phyloP scores from a whole-genome alignment of 108 stramenopile genomes.

The Parietichytrium sp. region DNA sequence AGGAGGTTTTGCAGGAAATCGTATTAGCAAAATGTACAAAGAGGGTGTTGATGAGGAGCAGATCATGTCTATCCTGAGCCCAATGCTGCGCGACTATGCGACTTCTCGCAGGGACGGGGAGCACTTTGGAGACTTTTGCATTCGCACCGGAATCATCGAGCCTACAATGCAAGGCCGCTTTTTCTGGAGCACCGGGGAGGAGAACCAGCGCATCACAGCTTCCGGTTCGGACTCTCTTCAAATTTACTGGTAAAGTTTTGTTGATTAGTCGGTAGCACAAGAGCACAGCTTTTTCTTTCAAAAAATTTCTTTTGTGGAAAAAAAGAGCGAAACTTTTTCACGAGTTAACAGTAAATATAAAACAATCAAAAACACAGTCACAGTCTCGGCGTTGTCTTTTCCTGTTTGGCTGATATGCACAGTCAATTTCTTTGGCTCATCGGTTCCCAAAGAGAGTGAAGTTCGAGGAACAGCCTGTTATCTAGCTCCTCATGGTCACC shows the following conservation, averaged over 20 bases:
- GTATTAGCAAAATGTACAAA: slow-evolving; percentile 63
- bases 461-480: too few relatives aligned
- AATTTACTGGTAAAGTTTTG: slow-evolving; percentile 31
- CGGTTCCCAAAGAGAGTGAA: too few relatives aligned
- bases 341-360: too few relatives aligned
- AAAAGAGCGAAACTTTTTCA: too few relatives aligned
- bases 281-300: too few relatives aligned
- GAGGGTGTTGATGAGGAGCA: slow-evolving; percentile 6
- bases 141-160: not conserved
- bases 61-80: not conserved
- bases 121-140: slow-evolving; percentile 31
- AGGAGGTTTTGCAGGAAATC: slow-evolving; percentile 83
- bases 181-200: slow-evolving; percentile 35
- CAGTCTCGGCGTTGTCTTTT: too few relatives aligned
- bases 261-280: too few relatives aligned
- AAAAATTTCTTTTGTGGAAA: too few relatives aligned
- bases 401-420: too few relatives aligned
- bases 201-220: not conserved
- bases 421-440: too few relatives aligned
- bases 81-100: not conserved
- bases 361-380: too few relatives aligned
- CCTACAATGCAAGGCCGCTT: not conserved
- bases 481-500: too few relatives aligned
- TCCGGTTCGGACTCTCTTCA: not conserved
- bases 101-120: not conserved